These are phyloP conservation scores for Basidiobolus meristosporus DNA, from an alignment of 371 early-diverging fungal genomes.

Conservation along the genomic window DNA sequence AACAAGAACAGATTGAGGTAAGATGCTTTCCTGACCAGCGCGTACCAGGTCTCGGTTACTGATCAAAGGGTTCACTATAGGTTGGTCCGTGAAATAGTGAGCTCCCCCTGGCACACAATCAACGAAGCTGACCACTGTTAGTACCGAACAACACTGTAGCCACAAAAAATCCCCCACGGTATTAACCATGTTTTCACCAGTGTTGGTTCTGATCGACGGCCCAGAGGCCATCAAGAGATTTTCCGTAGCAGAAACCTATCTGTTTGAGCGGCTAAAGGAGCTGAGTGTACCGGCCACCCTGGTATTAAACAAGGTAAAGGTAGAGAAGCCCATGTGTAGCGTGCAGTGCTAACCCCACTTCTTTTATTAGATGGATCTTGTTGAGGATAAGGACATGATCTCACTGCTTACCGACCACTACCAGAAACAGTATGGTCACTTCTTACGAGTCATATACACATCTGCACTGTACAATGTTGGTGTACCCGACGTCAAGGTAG, in stretches of 20 bases:
- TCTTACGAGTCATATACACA: slow-evolving; percentile 15
- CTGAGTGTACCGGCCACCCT: slow-evolving; percentile 29
- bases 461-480: slow-evolving; percentile 18
- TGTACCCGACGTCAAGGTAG: slow-evolving; percentile 14
- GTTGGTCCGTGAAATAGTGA: slow-evolving; percentile 37
- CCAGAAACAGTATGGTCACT: slow-evolving; percentile 6
- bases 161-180: background rate
- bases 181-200: slow-evolving; percentile 4
- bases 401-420: background rate
- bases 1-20: too few species aligned
- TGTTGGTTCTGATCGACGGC: slow-evolving; percentile 40
- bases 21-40: too few species aligned
- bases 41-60: slow-evolving; percentile 5
- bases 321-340: too few species aligned
- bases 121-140: slow-evolving; percentile 34
- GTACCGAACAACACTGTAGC: background rate
- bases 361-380: slow-evolving; percentile 1
- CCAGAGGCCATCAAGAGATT: slow-evolving; percentile 19
- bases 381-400: background rate
- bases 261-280: slow-evolving; percentile 26
- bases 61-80: slow-evolving; percentile 9
- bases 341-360: too few species aligned
- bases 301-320: slow-evolving; percentile 51
- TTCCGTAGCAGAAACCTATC: slow-evolving; percentile 22
- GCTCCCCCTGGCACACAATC: slow-evolving; percentile 50